These are phyloP conservation scores for Trichoderma cornu-damae DNA, from an alignment of 2,329 filamentous ascomycete genomes.

Conservation along the genomic window DNA sequence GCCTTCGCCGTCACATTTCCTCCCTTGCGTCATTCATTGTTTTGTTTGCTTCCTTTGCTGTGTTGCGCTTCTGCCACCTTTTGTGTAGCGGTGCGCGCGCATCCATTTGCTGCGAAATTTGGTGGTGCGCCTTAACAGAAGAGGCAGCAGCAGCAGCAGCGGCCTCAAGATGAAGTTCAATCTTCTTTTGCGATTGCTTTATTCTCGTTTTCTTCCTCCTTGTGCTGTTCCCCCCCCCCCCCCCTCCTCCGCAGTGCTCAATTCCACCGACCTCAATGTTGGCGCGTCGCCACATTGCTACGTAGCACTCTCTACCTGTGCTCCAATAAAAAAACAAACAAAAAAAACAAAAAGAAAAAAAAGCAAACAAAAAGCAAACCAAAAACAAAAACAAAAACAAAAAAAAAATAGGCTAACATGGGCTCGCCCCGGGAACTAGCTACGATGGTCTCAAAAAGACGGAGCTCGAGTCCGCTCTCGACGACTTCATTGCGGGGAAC, in stretches of 20 bases:
- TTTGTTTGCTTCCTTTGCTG: neutral
- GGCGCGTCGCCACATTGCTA: neutral
- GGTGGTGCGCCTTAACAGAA: too few relatives aligned
- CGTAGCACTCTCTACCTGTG: neutral
- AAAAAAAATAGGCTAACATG: constrained; percentile 7
- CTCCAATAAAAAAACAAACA: neutral
- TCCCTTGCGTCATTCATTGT: constrained; percentile 18
- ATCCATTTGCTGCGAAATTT: neutral
- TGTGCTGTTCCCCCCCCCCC: too few relatives aligned
- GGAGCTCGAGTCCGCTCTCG: constrained; percentile 71
- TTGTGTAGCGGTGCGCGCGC: constrained; percentile 8
- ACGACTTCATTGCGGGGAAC: constrained; percentile 68
- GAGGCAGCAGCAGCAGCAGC: neutral
- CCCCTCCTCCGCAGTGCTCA: neutral
- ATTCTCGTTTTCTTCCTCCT: neutral
- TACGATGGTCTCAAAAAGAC: constrained; percentile 68
- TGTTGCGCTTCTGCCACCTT: neutral
- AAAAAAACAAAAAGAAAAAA: too few relatives aligned
- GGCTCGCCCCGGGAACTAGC: constrained; percentile 38
- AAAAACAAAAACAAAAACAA: neutral
- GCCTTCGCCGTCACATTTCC: neutral
- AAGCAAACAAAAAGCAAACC: neutral
- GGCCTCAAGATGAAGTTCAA: neutral
- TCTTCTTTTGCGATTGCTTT: neutral
- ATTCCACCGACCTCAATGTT: neutral